These are phyloP conservation scores for Paulownia fortunei DNA, from an alignment of 257 asterid genomes.

Conservation along the genomic window DNA sequence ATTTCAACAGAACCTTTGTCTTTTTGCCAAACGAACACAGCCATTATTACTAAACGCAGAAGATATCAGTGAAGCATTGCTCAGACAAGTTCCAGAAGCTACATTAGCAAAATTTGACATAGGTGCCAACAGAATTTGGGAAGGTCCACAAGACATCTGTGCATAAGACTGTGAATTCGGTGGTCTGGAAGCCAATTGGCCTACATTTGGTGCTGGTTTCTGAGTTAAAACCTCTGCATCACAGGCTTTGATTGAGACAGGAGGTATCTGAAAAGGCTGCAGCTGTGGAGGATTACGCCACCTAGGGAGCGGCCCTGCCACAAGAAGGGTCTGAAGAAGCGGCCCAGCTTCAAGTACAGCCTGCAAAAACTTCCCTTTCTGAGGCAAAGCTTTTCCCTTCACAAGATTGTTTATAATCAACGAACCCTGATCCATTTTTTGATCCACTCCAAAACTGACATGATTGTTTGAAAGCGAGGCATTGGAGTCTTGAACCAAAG, in stretches of 20 bases:
- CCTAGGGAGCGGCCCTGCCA: conserved; percentile 81
- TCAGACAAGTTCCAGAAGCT: conserved; percentile 30
- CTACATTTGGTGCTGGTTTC: conserved; percentile 36
- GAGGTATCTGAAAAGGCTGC: conserved; percentile 60
- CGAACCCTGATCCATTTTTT: conserved; percentile 44
- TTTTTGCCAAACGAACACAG: conserved; percentile 44
- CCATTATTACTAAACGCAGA: conserved; percentile 34
- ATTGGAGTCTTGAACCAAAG: conserved; percentile 16
- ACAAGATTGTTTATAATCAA: conserved; percentile 52
- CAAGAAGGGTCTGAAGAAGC: conserved; percentile 61
- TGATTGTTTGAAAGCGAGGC: background rate
- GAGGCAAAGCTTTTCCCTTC: conserved; percentile 60
- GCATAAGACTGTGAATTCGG: conserved; percentile 32
- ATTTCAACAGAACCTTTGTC: conserved; percentile 52
- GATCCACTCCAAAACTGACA: background rate
- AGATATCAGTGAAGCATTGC: conserved; percentile 33
- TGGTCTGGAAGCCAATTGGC: conserved; percentile 23
- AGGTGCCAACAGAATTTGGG: conserved; percentile 44
- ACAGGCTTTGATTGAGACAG: conserved; percentile 51
- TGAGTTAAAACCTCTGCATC: conserved; percentile 32
- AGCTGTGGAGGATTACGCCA: conserved; percentile 91
- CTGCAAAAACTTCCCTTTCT: conserved; percentile 60
- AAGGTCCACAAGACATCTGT: conserved; percentile 57
- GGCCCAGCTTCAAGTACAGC: conserved; percentile 71
- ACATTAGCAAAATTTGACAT: conserved; percentile 42